phyloP scores from a whole-genome alignment of 305 asterid species.

The Solanum hybrid region DNA sequence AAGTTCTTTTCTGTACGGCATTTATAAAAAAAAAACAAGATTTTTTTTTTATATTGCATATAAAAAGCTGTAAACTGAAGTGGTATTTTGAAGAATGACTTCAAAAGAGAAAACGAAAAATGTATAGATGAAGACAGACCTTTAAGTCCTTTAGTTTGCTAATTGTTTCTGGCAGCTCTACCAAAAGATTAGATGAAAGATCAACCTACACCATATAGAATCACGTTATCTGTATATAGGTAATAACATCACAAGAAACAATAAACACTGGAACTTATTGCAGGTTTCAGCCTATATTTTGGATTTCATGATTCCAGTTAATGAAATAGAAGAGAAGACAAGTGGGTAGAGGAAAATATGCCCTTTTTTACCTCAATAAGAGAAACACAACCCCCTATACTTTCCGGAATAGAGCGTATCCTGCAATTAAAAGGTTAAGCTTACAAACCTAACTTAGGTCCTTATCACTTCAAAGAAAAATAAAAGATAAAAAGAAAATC shows the following conservation, averaged over 20 bases:
- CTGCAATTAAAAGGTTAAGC: constrained; percentile 33
- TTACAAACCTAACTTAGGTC: not conserved
- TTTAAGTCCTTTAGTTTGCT: constrained; percentile 48
- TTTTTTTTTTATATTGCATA: not conserved
- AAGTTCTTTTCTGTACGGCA: not conserved
- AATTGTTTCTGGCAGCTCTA: constrained; percentile 64
- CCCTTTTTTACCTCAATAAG: constrained; percentile 56
- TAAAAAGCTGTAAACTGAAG: not conserved
- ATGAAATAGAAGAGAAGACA: not conserved
- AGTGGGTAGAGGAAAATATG: not conserved
- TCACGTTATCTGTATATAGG: constrained; percentile 6
- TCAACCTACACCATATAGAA: constrained; percentile 56
- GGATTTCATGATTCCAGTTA: not conserved
- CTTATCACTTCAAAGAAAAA: not conserved
- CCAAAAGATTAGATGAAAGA: constrained; percentile 67
- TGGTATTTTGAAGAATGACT: not conserved
- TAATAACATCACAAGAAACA: not conserved
- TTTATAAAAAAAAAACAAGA: not conserved
- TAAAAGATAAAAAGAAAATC: not conserved
- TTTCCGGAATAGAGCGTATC: constrained; percentile 47
- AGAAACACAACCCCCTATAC: constrained; percentile 59
- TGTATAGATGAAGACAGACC: constrained; percentile 29
- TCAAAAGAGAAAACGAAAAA: not conserved
- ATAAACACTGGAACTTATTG: not conserved
- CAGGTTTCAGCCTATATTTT: not conserved